Conservation (phyloP, 495 filamentous ascomycete genomes). For the Neurospora cerealis region DNA sequence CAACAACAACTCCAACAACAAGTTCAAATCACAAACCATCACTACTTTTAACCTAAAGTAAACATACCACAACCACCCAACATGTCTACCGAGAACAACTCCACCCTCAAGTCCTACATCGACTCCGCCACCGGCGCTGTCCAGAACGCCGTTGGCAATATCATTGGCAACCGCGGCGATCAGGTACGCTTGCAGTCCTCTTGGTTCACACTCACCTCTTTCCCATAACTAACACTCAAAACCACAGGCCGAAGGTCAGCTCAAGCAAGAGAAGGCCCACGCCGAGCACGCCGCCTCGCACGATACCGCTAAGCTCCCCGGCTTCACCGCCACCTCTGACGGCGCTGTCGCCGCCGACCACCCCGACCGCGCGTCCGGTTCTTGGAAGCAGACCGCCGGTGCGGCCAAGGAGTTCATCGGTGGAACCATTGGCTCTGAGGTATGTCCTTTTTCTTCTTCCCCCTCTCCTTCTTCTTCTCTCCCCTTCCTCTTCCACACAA, state of each 20-base stretch:
- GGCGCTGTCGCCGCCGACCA: constrained; percentile 67
- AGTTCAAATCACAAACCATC: neutral
- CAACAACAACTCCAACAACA: neutral
- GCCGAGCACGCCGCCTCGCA: constrained; percentile 60
- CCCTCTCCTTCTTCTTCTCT: neutral
- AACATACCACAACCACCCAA: constrained; percentile 12
- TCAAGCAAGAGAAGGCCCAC: constrained; percentile 50
- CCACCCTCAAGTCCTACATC: constrained; percentile 71
- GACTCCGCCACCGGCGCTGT: constrained; percentile 66
- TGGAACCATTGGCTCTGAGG: constrained; percentile 62
- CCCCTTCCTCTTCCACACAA: too few species aligned
- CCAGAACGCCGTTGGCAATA: constrained; percentile 58
- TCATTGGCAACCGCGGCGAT: constrained; percentile 65
- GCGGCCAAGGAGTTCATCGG: constrained; percentile 77
- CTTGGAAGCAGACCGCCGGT: constrained; percentile 81
- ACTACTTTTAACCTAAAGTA: neutral
- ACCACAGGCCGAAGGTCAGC: constrained; percentile 38
- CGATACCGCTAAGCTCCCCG: constrained; percentile 60
- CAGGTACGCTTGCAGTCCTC: constrained; percentile 24
- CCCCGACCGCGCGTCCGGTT: constrained; percentile 57
- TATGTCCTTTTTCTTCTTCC: constrained; percentile 12
- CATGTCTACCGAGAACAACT: constrained; percentile 64
- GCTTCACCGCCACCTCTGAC: constrained; percentile 54
- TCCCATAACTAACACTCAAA: neutral
- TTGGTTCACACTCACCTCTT: too few species aligned